Evolutionary conservation across 768 basidiomycete species (phyloP).

Genomic region (Termitomyces sp.): DNA sequence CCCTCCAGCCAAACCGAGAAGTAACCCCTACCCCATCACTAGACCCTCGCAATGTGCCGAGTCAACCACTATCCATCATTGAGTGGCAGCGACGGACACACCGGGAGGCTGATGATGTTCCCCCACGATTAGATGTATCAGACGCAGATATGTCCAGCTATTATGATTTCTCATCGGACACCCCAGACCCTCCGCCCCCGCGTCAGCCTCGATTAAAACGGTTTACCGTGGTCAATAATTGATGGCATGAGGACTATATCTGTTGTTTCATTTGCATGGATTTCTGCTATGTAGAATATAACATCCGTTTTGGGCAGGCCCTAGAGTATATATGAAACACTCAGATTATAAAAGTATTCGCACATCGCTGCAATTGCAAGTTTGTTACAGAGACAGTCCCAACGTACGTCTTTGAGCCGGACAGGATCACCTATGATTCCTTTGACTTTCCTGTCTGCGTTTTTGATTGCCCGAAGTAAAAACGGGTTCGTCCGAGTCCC

Average conservation of each 20-base stretch:
- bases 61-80: slow-evolving; percentile 18
- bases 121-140: slow-evolving; percentile 19
- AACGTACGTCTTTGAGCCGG: neutral
- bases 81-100: slow-evolving; percentile 25
- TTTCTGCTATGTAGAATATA: neutral
- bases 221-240: slow-evolving; percentile 28
- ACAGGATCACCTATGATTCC: neutral
- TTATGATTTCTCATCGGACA: slow-evolving; percentile 22
- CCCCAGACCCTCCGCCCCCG: slow-evolving; percentile 13
- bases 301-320: neutral
- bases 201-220: slow-evolving; percentile 19
- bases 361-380: neutral
- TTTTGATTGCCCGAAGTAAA: slow-evolving; percentile 10
- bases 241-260: neutral
- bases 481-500: slow-evolving; percentile 17
- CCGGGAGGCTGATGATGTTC: slow-evolving; percentile 17
- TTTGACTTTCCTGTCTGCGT: neutral
- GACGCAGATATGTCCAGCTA: slow-evolving; percentile 26
- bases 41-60: slow-evolving; percentile 8
- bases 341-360: neutral
- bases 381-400: neutral
- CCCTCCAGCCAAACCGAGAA: slow-evolving; percentile 10
- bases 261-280: neutral
- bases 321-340: neutral
- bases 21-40: slow-evolving; percentile 5